Conservation (phyloP, 2,329 filamentous ascomycete genomes). For the Fusarium avenaceum region DNA sequence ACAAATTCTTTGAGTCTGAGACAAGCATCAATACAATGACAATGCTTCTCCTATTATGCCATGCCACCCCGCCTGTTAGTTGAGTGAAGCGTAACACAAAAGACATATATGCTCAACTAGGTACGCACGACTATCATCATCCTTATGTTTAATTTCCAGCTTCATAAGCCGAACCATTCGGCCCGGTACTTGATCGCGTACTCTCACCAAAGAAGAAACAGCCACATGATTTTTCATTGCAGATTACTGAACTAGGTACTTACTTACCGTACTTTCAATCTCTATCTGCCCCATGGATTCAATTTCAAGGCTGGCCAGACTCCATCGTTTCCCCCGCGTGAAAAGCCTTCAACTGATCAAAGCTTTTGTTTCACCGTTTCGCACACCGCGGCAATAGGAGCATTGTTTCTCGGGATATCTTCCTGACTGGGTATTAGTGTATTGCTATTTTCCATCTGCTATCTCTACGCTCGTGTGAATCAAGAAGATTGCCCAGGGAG, state of each 20-base stretch:
- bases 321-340: constrained; percentile 4
- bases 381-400: constrained; percentile 1
- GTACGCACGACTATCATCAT: background rate
- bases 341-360: constrained; percentile 23
- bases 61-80: background rate
- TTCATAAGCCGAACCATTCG: constrained; percentile 15
- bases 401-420: background rate
- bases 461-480: background rate
- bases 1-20: background rate
- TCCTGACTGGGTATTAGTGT: background rate
- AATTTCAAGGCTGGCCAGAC: constrained; percentile 13
- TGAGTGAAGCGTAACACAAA: constrained; percentile 7
- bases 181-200: constrained; percentile 1
- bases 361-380: constrained; percentile 34
- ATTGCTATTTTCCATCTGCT: background rate
- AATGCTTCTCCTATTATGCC: background rate
- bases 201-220: background rate
- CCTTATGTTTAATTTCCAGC: constrained; percentile 15
- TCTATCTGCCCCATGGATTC: constrained; percentile 1
- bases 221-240: background rate
- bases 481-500: background rate
- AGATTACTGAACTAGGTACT: background rate
- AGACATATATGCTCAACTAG: background rate
- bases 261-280: background rate
- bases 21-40: background rate